Evolutionary conservation across 441 rosid genomes (phyloP).

Genomic region (Croton setiger): DNA sequence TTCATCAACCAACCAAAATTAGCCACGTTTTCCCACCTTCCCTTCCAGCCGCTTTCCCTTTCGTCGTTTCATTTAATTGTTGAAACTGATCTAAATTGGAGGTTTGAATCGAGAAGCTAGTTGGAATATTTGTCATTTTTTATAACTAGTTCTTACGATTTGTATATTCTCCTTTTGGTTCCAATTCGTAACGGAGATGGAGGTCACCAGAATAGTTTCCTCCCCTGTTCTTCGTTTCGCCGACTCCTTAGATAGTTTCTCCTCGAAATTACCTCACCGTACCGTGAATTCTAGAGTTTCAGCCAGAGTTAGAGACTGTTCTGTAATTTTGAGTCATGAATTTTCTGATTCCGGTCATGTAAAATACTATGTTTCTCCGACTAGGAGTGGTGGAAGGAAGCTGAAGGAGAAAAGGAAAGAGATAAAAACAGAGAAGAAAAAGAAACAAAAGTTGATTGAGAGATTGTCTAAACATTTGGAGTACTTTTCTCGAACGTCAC

Average conservation of each 20-base stretch:
- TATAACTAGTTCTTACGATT: not conserved
- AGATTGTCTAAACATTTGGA: slow-evolving; percentile 30
- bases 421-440: slow-evolving; percentile 23
- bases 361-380: slow-evolving; percentile 18
- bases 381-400: slow-evolving; percentile 20
- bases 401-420: slow-evolving; percentile 24
- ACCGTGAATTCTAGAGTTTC: slow-evolving; percentile 20
- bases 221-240: slow-evolving; percentile 17
- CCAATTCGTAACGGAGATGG: slow-evolving; percentile 21
- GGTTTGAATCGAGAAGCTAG: not conserved
- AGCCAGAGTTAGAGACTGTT: slow-evolving; percentile 12
- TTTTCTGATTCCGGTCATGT: slow-evolving; percentile 34
- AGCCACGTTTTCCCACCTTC: slow-evolving; percentile 15
- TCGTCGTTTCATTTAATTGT: not conserved
- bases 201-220: slow-evolving; percentile 18
- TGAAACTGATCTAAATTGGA: not conserved
- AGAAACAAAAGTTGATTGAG: slow-evolving; percentile 30
- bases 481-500: slow-evolving; percentile 8
- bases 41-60: not conserved
- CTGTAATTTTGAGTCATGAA: slow-evolving; percentile 15
- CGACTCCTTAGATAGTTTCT: not conserved
- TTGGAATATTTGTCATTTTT: not conserved
- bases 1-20: not conserved
- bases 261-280: slow-evolving; percentile 11
- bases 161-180: not conserved